A percentile compares a stretch with the other conserved stretches of the same genome.
Evolutionary conservation across 2,329 filamentous ascomycete genomes (phyloP).

Genomic region (Penicillium sp.): DNA sequence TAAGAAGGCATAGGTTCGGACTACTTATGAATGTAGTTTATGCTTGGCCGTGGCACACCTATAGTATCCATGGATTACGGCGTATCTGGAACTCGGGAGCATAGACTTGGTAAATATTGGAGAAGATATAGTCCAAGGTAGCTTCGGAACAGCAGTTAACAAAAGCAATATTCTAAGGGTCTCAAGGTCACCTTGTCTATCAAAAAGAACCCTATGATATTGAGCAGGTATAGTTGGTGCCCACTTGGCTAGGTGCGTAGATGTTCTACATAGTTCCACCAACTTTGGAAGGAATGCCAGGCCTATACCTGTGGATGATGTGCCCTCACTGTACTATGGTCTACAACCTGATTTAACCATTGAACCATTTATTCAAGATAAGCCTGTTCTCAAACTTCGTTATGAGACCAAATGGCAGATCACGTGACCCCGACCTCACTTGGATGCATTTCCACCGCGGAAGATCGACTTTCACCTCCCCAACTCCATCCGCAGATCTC

Average conservation of each 20-base stretch:
- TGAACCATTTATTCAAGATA: neutral
- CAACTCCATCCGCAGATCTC: constrained; percentile 26
- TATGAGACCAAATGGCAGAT: neutral
- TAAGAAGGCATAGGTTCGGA: too few relatives aligned
- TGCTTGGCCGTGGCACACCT: too few relatives aligned
- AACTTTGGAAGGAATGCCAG: neutral
- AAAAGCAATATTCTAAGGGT: too few relatives aligned
- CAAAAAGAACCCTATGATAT: neutral
- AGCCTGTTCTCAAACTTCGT: neutral
- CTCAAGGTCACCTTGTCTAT: too few relatives aligned
- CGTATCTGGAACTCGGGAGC: too few relatives aligned
- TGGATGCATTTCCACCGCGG: constrained; percentile 36
- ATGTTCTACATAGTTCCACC: neutral
- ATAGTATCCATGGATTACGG: too few relatives aligned
- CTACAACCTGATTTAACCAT: neutral
- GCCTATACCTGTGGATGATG: neutral
- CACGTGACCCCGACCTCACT: neutral
- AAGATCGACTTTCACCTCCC: constrained; percentile 35
- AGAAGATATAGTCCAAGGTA: too few relatives aligned
- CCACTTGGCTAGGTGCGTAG: neutral
- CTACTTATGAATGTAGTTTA: too few relatives aligned
- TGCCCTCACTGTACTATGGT: neutral
- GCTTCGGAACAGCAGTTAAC: too few relatives aligned
- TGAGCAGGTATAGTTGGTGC: too few relatives aligned
- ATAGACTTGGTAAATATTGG: too few relatives aligned